Evolutionary conservation across 495 filamentous ascomycete genomes (phyloP), one percentile per base, ranked within the genome.

Genomic region (Xanthoparmelia taractica): DNA sequence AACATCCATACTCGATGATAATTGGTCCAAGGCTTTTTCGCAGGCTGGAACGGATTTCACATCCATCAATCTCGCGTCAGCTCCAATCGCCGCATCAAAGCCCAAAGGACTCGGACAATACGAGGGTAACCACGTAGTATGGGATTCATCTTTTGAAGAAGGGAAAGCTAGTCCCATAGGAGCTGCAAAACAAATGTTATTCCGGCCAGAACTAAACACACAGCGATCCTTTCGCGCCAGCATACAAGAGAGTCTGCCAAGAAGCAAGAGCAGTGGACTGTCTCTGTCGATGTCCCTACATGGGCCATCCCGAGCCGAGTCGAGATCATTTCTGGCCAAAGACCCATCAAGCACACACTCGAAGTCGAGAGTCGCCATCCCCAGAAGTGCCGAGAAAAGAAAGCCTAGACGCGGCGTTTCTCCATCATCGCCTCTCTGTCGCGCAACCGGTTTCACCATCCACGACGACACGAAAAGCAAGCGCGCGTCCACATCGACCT

Each of bases 1-100:
- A 61, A 82, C 78, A 61, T 80, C 78, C 2, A 78, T 81, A 47
- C 64, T 82, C n/a, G 74, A 80, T 18, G 79, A 77, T 37, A 69
- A 69, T 18, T 47, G 34, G 41, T 63, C 63, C 10, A 52, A 65
- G 25, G 31, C 48, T 8, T 58, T 63, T 40, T 63, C 65, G n/a
- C 59, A 63, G 1, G 36, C 65, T 8, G 60, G 61, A n/a, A 66
- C 68, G 17, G 58, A 69, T 36, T 20, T 63, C 23, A 62, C 61
- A 11, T 67, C 67, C 11, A 59, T 57, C 20, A 59, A 56, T 27
- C 17, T 65, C 13, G 34, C 52, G 4, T 59, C 62, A 0, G 45
- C 62, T 33, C 54, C 29, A 2, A 43, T 25, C 20, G 23, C 60
- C 18, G 48, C 43, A 8, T 60, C 36, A 20, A 43, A 48, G 17